Percentiles rank a stretch among this genome's conserved stretches.
Evolutionary conservation across 2,329 filamentous ascomycete genomes (phyloP).

Genomic region (Botrytis fragariae): DNA sequence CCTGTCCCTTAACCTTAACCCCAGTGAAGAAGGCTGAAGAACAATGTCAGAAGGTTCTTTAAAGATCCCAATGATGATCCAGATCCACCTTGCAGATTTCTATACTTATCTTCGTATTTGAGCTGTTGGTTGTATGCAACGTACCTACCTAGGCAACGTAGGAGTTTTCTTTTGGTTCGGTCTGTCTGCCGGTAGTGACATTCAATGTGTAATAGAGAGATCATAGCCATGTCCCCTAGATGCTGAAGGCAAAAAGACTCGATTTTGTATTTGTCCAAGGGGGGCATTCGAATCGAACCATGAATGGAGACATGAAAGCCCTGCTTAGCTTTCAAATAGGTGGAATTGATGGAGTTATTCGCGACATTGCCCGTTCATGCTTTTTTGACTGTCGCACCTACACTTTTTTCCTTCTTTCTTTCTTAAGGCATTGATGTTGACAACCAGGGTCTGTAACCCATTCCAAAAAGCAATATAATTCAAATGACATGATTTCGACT

Average conservation of each 20-base stretch:
- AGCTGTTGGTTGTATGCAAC: not conserved
- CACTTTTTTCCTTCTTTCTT: not conserved
- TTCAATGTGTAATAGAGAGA: not conserved
- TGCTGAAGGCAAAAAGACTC: not conserved
- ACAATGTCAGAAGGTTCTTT: slow-evolving; percentile 9
- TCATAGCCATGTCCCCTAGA: not conserved
- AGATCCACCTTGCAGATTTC: slow-evolving; percentile 10
- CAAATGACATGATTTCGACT: not conserved
- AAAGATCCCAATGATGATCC: slow-evolving; percentile 25
- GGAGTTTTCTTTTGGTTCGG: not conserved
- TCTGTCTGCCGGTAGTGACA: not conserved
- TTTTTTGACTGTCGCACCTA: slow-evolving; percentile 2
- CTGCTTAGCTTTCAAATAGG: not conserved
- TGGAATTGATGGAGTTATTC: slow-evolving; percentile 12
- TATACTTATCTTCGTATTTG: slow-evolving; percentile 2
- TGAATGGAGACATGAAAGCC: not conserved
- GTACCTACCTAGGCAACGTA: not conserved
- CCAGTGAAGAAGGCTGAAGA: slow-evolving; percentile 21
- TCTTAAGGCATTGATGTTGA: slow-evolving; percentile 22
- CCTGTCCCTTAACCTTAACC: slow-evolving; percentile 6
- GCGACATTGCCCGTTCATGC: slow-evolving; percentile 27
- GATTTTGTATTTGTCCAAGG: not conserved
- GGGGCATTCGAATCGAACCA: not conserved
- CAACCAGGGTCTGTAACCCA: slow-evolving; percentile 14
- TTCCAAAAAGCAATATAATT: slow-evolving; percentile 9